Evolutionary conservation across 495 filamentous ascomycete genomes (phyloP).

Genomic region (Jackrogersella multiformis): DNA sequence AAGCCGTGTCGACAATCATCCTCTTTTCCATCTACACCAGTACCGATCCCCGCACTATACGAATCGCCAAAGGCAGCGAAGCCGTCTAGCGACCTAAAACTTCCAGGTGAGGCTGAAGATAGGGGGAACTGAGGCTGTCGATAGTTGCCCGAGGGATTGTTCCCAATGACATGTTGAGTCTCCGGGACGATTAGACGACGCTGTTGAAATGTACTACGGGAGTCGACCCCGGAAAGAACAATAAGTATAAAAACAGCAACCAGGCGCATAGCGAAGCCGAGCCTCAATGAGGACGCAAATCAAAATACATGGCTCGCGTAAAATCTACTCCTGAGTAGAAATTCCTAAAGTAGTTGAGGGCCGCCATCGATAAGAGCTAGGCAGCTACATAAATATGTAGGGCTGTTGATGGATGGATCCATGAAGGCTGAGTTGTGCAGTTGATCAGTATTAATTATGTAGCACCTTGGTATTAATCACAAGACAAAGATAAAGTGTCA

Average conservation of each 20-base stretch:
- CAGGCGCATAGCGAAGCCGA: constrained; percentile 35
- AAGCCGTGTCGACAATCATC: constrained; percentile 53
- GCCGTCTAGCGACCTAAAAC: constrained; percentile 18
- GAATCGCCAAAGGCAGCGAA: constrained; percentile 60
- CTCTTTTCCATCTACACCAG: constrained; percentile 48
- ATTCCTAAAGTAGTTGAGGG: constrained; percentile 1
- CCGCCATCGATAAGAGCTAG: neutral
- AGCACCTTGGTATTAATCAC: too few species aligned
- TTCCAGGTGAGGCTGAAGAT: neutral
- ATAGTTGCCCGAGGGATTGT: neutral
- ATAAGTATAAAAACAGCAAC: constrained; percentile 15
- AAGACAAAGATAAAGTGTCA: constrained; percentile 8
- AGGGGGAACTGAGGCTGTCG: constrained; percentile 3
- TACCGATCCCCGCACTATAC: constrained; percentile 60
- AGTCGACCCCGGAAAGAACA: neutral
- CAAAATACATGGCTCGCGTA: constrained; percentile 16
- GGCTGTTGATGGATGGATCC: neutral
- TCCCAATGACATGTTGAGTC: constrained; percentile 30
- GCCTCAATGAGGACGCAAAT: constrained; percentile 14
- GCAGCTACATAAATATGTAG: constrained; percentile 7
- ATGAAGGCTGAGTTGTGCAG: neutral
- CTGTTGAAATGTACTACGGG: constrained; percentile 2
- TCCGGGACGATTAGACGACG: constrained; percentile 7
- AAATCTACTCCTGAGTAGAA: constrained; percentile 7
- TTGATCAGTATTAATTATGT: too few species aligned